Percentiles rank a stretch among this genome's conserved stretches.
phyloP scores from a whole-genome alignment of 108 stramenopile species.

The Aurantiochytrium sp. region DNA sequence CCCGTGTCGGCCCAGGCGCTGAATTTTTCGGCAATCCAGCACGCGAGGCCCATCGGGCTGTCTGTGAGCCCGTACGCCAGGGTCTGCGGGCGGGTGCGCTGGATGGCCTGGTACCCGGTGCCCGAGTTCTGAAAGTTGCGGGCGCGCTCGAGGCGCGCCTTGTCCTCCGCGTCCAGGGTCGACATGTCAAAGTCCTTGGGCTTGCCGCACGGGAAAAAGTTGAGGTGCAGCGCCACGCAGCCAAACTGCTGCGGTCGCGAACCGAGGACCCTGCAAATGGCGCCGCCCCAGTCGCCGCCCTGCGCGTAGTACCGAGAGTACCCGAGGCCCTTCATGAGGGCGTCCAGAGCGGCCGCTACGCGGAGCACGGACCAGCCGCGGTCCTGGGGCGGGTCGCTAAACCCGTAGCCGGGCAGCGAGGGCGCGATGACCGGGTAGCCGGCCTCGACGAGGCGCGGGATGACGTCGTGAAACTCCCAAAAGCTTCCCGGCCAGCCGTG shows the following conservation, averaged over 20 bases:
- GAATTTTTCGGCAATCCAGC: conserved; percentile 18
- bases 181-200: neutral
- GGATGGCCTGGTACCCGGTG: neutral
- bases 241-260: neutral
- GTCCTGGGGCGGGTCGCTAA: neutral
- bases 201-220: neutral
- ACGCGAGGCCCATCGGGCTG: neutral
- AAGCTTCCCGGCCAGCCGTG: conserved; percentile 22
- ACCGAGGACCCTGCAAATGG: neutral
- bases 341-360: neutral
- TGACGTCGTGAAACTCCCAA: conserved; percentile 1
- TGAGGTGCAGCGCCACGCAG: neutral
- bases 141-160: neutral
- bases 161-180: neutral
- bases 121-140: neutral
- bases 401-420: neutral
- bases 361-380: neutral
- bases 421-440: neutral
- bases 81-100: neutral
- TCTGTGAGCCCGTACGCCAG: neutral
- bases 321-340: neutral
- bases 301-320: neutral
- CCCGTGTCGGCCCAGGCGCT: neutral
- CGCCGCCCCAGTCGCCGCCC: conserved; percentile 2
- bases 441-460: neutral